Percentiles rank a stretch among this genome's conserved stretches.
phyloP scores from a whole-genome alignment of 306 rosid genomes.

The Cucurbita maxima region DNA sequence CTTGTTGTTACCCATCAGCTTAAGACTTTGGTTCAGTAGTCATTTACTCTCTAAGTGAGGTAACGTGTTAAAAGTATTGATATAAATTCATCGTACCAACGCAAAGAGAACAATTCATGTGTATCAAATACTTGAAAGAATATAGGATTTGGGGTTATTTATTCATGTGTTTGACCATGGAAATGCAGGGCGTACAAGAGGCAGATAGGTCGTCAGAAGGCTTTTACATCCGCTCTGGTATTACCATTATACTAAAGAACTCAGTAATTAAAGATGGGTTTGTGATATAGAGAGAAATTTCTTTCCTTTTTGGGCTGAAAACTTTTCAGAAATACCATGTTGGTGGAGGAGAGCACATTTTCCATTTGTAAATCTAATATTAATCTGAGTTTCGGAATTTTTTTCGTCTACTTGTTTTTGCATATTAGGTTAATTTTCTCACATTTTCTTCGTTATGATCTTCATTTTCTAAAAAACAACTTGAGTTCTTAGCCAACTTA shows the following conservation, averaged over 20 bases:
- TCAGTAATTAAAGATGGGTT: slow-evolving; percentile 46
- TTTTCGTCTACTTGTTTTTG: too few species aligned
- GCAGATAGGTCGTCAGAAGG: slow-evolving; percentile 80
- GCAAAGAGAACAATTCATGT: not conserved
- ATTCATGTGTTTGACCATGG: not conserved
- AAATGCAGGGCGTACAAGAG: slow-evolving; percentile 75
- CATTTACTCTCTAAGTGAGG: too few species aligned
- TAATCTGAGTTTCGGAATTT: not conserved
- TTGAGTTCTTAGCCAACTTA: too few species aligned
- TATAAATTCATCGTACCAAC: too few species aligned
- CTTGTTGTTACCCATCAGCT: not conserved
- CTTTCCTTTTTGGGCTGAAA: not conserved
- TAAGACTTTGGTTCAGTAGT: not conserved
- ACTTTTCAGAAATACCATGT: not conserved
- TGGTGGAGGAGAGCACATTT: not conserved
- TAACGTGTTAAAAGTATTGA: too few species aligned
- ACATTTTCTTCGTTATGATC: too few species aligned
- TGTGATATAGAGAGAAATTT: slow-evolving; percentile 27
- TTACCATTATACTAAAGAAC: slow-evolving; percentile 53
- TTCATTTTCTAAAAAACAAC: too few species aligned
- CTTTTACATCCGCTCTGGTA: slow-evolving; percentile 77
- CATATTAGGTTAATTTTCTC: too few species aligned
- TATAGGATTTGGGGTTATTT: not conserved
- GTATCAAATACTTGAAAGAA: not conserved
- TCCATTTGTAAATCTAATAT: not conserved